A percentile compares a stretch with the other conserved stretches of the same genome.
Evolutionary conservation across 441 rosid species (phyloP).

Genomic region (Erysimum pusillum): DNA sequence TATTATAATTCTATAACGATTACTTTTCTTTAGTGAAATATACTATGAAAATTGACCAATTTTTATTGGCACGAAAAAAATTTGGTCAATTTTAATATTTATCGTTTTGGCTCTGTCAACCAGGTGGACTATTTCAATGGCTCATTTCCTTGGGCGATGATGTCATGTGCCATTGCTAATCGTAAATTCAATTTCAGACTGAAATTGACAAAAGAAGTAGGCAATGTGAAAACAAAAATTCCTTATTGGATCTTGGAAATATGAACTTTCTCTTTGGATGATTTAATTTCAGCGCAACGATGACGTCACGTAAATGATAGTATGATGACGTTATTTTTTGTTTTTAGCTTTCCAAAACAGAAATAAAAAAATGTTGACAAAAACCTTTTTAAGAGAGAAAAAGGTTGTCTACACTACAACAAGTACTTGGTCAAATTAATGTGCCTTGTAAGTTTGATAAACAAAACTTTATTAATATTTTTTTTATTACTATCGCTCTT

Average conservation of each 20-base stretch:
- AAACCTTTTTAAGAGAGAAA: not conserved
- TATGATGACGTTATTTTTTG: slow-evolving; percentile 29
- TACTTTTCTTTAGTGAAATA: not conserved
- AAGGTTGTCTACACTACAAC: slow-evolving; percentile 21
- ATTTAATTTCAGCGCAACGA: slow-evolving; percentile 12
- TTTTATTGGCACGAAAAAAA: too few species aligned
- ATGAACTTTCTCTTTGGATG: not conserved
- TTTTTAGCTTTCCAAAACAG: not conserved
- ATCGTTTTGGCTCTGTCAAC: not conserved
- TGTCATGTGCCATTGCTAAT: not conserved
- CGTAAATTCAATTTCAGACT: not conserved
- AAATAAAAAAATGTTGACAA: not conserved
- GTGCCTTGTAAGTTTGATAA: not conserved
- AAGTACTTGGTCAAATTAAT: slow-evolving; percentile 25
- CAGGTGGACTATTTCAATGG: slow-evolving; percentile 9
- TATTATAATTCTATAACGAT: not conserved
- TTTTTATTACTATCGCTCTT: too few species aligned
- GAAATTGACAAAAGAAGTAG: not conserved
- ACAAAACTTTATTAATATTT: too few species aligned
- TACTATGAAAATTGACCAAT: not conserved
- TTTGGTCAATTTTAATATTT: slow-evolving; percentile 1
- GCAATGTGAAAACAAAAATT: not conserved
- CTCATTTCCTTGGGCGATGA: not conserved
- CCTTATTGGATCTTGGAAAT: not conserved
- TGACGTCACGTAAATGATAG: slow-evolving; percentile 25